These are phyloP conservation scores for Guadua angustifolia DNA, from an alignment of 176 grass and related monocot genomes.

Conservation along the genomic window DNA sequence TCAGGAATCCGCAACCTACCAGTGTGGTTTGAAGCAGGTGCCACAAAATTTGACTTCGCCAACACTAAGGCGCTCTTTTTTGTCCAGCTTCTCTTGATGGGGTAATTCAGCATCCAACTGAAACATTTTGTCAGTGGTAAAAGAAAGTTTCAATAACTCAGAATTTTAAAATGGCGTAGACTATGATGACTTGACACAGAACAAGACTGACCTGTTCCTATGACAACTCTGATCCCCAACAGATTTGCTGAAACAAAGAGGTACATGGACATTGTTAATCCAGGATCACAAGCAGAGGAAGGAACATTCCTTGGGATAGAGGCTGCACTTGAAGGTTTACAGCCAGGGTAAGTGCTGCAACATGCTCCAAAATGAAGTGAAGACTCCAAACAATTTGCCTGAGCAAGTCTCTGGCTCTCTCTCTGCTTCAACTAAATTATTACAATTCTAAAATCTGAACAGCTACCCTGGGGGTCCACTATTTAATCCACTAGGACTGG, in stretches of 20 bases:
- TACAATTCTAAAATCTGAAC: constrained; percentile 12
- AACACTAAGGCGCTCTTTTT: constrained; percentile 69
- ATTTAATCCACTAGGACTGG: constrained; percentile 80
- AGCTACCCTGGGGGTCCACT: constrained; percentile 87
- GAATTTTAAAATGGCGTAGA: not conserved
- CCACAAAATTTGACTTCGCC: constrained; percentile 69
- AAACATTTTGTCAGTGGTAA: constrained; percentile 6
- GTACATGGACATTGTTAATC: constrained; percentile 80
- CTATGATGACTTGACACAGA: constrained; percentile 25
- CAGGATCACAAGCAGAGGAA: constrained; percentile 80
- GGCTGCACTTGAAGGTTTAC: constrained; percentile 67
- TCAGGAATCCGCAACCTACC: constrained; percentile 70
- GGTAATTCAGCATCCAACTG: constrained; percentile 57
- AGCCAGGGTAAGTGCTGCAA: constrained; percentile 62
- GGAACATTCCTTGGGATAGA: constrained; percentile 86
- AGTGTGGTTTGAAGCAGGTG: constrained; percentile 93
- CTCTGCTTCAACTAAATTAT: constrained; percentile 9
- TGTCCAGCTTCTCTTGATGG: constrained; percentile 92
- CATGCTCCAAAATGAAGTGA: not conserved
- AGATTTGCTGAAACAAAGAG: constrained; percentile 92
- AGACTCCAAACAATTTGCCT: not conserved
- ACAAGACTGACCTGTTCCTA: constrained; percentile 20
- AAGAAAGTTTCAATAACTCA: constrained; percentile 6
- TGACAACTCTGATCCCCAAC: constrained; percentile 12
- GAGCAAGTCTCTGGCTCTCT: not conserved